Evolutionary conservation across 164 flowering plant genomes (phyloP), one percentile per base, ranked within the genome.

Genomic region (Malania oleifera): DNA sequence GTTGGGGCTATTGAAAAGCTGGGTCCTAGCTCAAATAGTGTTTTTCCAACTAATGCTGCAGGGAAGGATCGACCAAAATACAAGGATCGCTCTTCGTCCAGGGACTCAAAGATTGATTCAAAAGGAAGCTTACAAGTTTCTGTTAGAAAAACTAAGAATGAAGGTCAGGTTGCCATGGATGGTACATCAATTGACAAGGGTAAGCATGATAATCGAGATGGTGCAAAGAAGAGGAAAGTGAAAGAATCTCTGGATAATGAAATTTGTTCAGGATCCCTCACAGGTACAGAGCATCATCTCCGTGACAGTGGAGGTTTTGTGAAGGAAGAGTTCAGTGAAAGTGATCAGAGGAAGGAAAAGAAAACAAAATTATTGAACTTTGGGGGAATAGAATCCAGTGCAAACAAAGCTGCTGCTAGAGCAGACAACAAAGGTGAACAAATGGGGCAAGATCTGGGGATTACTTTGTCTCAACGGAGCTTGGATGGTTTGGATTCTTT

Each of bases 221-320:
- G 13, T 34, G 7, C 46, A 2, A 82, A 70, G 61, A 82, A 78
- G 77, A 77, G 81, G 64, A 82, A 80, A 68, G 52, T 26, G 28
- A 71, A 68, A 24, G 82, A 65, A 8, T 35, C 11, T 38, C 59
- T 51, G 4, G 73, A 64, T 59, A 20, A 35, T 56, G 67, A 62
- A 40, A 34, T 57, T 53, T 40, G 70, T 59, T 19, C 38, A 3
- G 65, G 59, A 8, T 47, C 65, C 52, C 14, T 53, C 53, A 45
- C 52, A 9, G 41, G 54, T 59, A 37, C 52, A 49, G 72, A 56
- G 27, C 53, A 57, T 58, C 44, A 67, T 46, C 61, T 46, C 39
- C 74, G 43, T 18, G 74, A 65, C 24, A 66, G 47, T 29, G 28
- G 65, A 23, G 59, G 29, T 39, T 65, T 44, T 40, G 52, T 44